Base-by-base conservation (phyloP, 2,329 filamentous ascomycete genomes). In the Fusarium siculi region DNA sequence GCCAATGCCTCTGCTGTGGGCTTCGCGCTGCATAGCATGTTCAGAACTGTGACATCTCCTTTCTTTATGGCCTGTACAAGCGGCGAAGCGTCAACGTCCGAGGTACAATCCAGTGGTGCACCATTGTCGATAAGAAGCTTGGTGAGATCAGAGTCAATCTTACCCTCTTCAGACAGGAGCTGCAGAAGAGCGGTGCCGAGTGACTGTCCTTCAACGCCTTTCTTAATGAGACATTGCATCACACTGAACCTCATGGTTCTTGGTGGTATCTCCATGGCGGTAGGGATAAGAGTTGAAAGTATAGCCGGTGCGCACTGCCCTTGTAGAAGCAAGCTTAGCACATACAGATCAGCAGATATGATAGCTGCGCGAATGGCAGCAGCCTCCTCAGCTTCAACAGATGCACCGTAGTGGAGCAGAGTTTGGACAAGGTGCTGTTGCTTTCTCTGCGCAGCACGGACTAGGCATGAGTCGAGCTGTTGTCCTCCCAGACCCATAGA, bases 381-480 rank as follows among this genome's bases (percentile, higher is more conserved):
- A 16, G 34, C 68, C 5, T 66, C 36, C 1, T 64, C 49, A 23
- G 39, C 52, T 23, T 70, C 66, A 3, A 56, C 36, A 2, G 60
- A 70, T 3, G 68, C 68, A 12, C 66, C 68, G 16, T 39, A 61
- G 3, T 52, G 49, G 8, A 70, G 25, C 8, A 70, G 16, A 4
- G 25, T 37, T 25, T 32, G 44, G 12, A 55, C 49, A 2, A 70
- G 36, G 19, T 34, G 18, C 2, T 3, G 32, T 0, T 70, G 54
- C 1, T 43, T 70, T 1, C n/a, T 60, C 1, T 46, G 44, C 1
- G 30, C 60, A 23, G 68, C 68, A 2, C 30, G 34, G 2, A 70
- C 39, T 23, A 70, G 34, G 7, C 32, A 46, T 8, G 11, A 32
- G 18, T 70, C 49, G 4, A 66, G 60, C 0, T 30, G 4, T 6